Conservation (phyloP, 2,329 filamentous ascomycete genomes). For the Metarhizium guizhouense region DNA sequence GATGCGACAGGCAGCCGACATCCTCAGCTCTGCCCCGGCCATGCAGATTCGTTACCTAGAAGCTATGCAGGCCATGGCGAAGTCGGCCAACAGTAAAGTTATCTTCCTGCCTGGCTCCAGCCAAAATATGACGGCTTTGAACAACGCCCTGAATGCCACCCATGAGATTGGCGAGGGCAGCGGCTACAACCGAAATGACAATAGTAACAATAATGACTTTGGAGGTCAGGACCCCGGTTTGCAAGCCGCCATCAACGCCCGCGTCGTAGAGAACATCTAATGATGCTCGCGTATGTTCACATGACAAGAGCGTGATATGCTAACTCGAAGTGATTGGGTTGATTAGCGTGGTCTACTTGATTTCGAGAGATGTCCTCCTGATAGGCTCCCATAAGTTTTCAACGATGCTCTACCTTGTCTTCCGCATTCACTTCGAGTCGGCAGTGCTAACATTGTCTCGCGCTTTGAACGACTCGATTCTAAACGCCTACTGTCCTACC, state of each 20-base stretch:
- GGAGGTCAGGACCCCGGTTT: conserved; percentile 52
- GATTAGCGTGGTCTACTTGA: conserved; percentile 28
- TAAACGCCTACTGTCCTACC: neutral
- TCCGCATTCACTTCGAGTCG: conserved; percentile 1
- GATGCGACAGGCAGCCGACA: conserved; percentile 89
- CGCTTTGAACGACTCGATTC: neutral
- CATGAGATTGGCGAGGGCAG: conserved; percentile 32
- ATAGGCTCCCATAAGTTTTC: conserved; percentile 12
- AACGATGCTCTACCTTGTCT: conserved; percentile 2
- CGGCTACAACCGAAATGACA: conserved; percentile 38
- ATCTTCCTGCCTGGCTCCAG: conserved; percentile 64
- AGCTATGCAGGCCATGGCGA: conserved; percentile 98
- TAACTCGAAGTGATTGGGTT: conserved; percentile 21
- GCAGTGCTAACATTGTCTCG: neutral
- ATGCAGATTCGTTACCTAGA: conserved; percentile 99
- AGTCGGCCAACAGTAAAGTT: conserved; percentile 80
- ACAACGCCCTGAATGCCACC: conserved; percentile 31
- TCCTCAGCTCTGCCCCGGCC: conserved; percentile 80
- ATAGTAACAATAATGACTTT: conserved; percentile 37
- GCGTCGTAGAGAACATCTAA: conserved; percentile 80
- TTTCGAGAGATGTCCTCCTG: conserved; percentile 13
- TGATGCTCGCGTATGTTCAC: conserved; percentile 1
- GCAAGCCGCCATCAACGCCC: conserved; percentile 72
- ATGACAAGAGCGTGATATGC: conserved; percentile 14
- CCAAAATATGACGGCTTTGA: conserved; percentile 46